Evolutionary conservation across 805 yeast genomes (phyloP), one percentile per base, ranked within the genome.

Genomic region (Suhomyces tanzawaensis): DNA sequence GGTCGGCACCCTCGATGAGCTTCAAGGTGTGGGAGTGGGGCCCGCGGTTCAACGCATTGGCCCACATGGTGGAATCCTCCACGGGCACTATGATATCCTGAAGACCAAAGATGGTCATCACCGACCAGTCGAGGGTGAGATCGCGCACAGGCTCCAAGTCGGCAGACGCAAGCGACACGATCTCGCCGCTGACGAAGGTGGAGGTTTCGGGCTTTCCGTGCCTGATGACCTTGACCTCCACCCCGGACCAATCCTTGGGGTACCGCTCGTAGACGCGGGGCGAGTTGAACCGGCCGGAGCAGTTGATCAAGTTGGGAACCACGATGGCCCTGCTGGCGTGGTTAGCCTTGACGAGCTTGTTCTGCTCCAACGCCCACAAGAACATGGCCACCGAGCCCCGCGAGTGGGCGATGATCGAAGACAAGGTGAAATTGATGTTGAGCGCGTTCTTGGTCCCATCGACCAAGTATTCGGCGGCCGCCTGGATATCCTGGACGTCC

Each of bases 321-420:
- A 66, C 50, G 8, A 65, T 59, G 12, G 68, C 73, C 6, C 54
- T 45, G 15, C 29, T 27, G 5, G 48, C 46, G 7, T 58, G 50
- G 3, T 54, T 60, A 26, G 49, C 39, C 2, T 58, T 60, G 11
- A 60, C 39, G 18, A 66, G 60, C 9, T 45, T 29, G 42, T 73
- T 71, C 40, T 75, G 76, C 26, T 59, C 40, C 23, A 76, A 42
- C 3, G 82, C 82, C 85, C 90, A 90, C 39, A 75, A 64, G 51
- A 86, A 81, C 81, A 81, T 78, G 4, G 90, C 81, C 19, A 84
- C 73, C 3, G 77, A 71, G 7, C 95, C 96, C 41, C 96, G 69
- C 0, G 95, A 86, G 58, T 90, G 97, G 3, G 79, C 83, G 21
- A 85, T 73, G 4, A 89, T 64, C 1, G 85, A 66, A 37, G 76